Conservation (phyloP, 1,284 basidiomycete species). For the Trichosporon ovoides region DNA sequence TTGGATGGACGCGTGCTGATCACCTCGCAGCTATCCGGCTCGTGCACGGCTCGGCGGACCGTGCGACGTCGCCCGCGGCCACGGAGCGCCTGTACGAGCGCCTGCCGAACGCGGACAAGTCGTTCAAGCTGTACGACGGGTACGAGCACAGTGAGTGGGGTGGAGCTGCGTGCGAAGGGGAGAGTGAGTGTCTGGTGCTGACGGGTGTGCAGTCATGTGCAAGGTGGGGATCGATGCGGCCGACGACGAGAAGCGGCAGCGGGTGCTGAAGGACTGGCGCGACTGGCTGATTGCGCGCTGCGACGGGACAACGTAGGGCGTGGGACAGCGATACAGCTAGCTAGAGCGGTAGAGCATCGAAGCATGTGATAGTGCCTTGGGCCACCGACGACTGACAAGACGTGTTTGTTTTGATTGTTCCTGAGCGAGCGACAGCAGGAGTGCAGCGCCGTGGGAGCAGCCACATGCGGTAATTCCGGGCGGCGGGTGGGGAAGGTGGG, state of each 20-base stretch:
- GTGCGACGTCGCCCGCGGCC: conserved; percentile 50
- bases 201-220: conserved; percentile 37
- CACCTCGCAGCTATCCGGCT: conserved; percentile 47
- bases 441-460: background rate
- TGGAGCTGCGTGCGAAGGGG: background rate
- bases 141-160: conserved; percentile 51
- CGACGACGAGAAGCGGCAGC: conserved; percentile 48
- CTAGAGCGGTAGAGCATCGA: background rate
- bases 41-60: conserved; percentile 52
- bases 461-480: background rate
- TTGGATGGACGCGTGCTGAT: conserved; percentile 3
- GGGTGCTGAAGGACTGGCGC: conserved; percentile 47
- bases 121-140: conserved; percentile 51
- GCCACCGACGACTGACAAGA: no score
- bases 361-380: no score
- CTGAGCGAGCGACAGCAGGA: background rate
- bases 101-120: conserved; percentile 48
- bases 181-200: no score
- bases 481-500: background rate
- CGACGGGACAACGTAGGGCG: conserved; percentile 5
- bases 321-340: background rate
- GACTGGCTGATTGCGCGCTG: conserved; percentile 44
- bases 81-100: conserved; percentile 49
- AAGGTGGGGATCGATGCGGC: conserved; percentile 47
- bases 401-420: conserved; percentile 2